Evolutionary conservation across 1,139 yeast genomes (phyloP).

Genomic region (Candida labiduridarum): DNA sequence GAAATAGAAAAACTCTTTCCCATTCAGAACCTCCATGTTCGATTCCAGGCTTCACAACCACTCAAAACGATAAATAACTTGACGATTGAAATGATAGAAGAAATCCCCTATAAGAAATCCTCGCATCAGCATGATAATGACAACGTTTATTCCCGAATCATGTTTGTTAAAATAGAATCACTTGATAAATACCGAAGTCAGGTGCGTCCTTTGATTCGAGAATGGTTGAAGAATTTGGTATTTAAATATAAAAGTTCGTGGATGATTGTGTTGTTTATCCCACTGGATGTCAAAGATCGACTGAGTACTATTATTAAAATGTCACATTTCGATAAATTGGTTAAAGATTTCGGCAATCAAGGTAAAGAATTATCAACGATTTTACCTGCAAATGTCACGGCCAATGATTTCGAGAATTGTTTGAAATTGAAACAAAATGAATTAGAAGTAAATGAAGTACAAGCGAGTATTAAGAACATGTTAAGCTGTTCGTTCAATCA

Average conservation of each 20-base stretch:
- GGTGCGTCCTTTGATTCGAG: slow-evolving; percentile 77
- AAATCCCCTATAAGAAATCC: slow-evolving; percentile 44
- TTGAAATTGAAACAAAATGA: slow-evolving; percentile 44
- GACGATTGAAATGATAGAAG: slow-evolving; percentile 63
- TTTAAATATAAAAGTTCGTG: slow-evolving; percentile 39
- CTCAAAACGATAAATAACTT: slow-evolving; percentile 69
- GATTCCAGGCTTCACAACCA: slow-evolving; percentile 53
- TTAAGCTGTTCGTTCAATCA: slow-evolving; percentile 58
- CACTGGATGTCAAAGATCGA: slow-evolving; percentile 47
- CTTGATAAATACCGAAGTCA: slow-evolving; percentile 76
- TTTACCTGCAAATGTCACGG: slow-evolving; percentile 9
- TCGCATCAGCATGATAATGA: slow-evolving; percentile 8
- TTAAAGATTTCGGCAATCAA: slow-evolving; percentile 59
- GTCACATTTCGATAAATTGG: slow-evolving; percentile 65
- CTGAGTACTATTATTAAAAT: slow-evolving; percentile 49
- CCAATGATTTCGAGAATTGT: slow-evolving; percentile 29
- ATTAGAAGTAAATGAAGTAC: slow-evolving; percentile 44
- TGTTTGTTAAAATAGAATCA: slow-evolving; percentile 67
- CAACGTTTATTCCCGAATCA: slow-evolving; percentile 64
- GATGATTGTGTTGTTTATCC: slow-evolving; percentile 60
- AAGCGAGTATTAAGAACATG: slow-evolving; percentile 50
- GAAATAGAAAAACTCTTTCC: slow-evolving; percentile 60
- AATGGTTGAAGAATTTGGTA: slow-evolving; percentile 69
- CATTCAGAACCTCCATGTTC: slow-evolving; percentile 81
- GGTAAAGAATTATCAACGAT: slow-evolving; percentile 37